Conservation (phyloP, 2,329 filamentous ascomycete genomes). For the Sphaerostilbella broomeana region DNA sequence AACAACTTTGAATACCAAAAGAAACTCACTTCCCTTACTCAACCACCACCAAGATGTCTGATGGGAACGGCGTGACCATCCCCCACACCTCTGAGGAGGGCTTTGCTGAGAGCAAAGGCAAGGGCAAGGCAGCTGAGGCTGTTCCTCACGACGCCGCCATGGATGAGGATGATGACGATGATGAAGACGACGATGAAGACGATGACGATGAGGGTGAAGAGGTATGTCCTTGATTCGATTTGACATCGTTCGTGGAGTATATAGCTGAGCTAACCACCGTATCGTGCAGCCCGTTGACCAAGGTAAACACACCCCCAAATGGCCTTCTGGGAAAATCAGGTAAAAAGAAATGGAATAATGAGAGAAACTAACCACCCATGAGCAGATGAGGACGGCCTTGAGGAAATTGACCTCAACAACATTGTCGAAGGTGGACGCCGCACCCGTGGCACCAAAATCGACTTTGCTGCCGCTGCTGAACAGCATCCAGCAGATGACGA, state of each 20-base stretch:
- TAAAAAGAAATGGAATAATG: too few relatives aligned
- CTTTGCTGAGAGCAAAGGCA: slow-evolving; percentile 64
- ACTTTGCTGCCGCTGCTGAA: slow-evolving; percentile 85
- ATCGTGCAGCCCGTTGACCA: slow-evolving; percentile 22
- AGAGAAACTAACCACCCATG: slow-evolving; percentile 4
- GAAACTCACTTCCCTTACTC: too few relatives aligned
- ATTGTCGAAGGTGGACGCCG: slow-evolving; percentile 73
- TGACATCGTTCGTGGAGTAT: neutral
- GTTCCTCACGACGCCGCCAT: slow-evolving; percentile 55
- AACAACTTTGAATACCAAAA: too few relatives aligned
- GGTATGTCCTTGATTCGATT: neutral
- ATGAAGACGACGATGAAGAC: slow-evolving; percentile 58
- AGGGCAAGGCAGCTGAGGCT: slow-evolving; percentile 66
- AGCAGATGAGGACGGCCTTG: slow-evolving; percentile 67
- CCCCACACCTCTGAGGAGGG: slow-evolving; percentile 35
- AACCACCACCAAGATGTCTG: slow-evolving; percentile 38
- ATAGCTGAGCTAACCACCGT: slow-evolving; percentile 20
- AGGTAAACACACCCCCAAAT: slow-evolving; percentile 18
- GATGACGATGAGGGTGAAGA: slow-evolving; percentile 26
- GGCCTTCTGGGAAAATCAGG: too few relatives aligned
- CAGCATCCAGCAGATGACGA: slow-evolving; percentile 70
- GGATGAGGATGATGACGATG: slow-evolving; percentile 69
- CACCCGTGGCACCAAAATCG: slow-evolving; percentile 86
- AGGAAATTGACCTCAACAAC: slow-evolving; percentile 86
- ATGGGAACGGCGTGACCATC: slow-evolving; percentile 41